Percentiles rank a stretch among this genome's conserved stretches.
phyloP scores from a whole-genome alignment of 495 filamentous ascomycete genomes.

The Podospora tetraspora region DNA sequence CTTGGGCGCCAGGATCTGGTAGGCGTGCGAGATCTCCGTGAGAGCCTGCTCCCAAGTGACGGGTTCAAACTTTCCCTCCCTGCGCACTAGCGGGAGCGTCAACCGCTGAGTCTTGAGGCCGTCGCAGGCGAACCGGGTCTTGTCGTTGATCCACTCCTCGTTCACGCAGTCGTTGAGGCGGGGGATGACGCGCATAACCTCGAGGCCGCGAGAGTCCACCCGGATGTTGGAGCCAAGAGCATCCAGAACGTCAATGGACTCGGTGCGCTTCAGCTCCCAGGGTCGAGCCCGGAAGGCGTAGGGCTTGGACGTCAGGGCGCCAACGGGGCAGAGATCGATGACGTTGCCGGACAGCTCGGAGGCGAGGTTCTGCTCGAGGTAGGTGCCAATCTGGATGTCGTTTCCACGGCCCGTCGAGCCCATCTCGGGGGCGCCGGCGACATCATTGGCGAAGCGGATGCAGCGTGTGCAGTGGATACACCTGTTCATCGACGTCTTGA shows the following conservation, averaged over 20 bases:
- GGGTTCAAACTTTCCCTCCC: conserved; percentile 81
- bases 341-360: conserved; percentile 95
- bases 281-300: conserved; percentile 95
- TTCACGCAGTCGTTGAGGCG: conserved; percentile 96
- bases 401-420: conserved; percentile 93
- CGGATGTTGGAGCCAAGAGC: conserved; percentile 91
- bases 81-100: conserved; percentile 84
- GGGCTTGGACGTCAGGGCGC: conserved; percentile 91
- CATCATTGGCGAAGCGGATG: conserved; percentile 94
- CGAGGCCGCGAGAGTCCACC: conserved; percentile 85
- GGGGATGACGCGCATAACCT: conserved; percentile 91
- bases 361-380: conserved; percentile 85
- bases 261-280: conserved; percentile 90
- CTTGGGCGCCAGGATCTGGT: conserved; percentile 67
- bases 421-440: conserved; percentile 91
- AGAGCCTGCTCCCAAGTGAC: conserved; percentile 92
- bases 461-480: conserved; percentile 99
- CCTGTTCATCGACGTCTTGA: conserved; percentile 99
- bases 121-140: conserved; percentile 93
- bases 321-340: conserved; percentile 96
- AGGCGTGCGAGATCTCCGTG: conserved; percentile 72
- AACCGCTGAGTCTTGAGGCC: conserved; percentile 92
- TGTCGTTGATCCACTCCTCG: conserved; percentile 99
- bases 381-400: conserved; percentile 96
- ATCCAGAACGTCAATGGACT: conserved; percentile 91